Base-by-base conservation (phyloP, 2,329 filamentous ascomycete species). In the Periglandula ipomoeae region DNA sequence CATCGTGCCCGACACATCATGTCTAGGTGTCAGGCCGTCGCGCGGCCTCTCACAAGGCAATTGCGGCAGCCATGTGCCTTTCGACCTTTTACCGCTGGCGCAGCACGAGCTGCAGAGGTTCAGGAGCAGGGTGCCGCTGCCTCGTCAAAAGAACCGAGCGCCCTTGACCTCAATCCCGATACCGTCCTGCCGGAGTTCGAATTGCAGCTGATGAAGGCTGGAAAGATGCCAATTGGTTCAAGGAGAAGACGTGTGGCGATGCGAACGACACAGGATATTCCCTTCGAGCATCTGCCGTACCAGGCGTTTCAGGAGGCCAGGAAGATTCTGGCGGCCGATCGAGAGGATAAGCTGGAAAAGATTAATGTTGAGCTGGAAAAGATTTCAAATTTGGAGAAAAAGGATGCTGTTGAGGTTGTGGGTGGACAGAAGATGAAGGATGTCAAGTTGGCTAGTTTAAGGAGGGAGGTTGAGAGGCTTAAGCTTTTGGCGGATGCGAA, bases 301-400 rank as follows among this genome's bases (percentile, higher is more conserved):
- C 91, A 97, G 75, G 93, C 88, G 69, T 98, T 97, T 72, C 93
- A 98, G 70, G 90, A 96, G 71, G 93, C 93, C 37, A 81, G 90
- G 54, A 87, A 89, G 64, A 70, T 97, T 44, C 73, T 98, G 49
- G 76, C 82, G 47, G 80, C 79, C 48, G 93, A 98, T 65, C 81
- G 91, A 37, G 73, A 82, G 55, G 79, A 91, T 68, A 97, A 95
- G 72, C 59, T 97, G 45, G 71, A 75, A 52, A 73, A 83, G 60
- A 91, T 98, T 50, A 70, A 79, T 45, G 73, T 68, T 24, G 81
- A 88, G 66, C 70, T 82, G 45, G 74, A 74, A 51, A 81, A 84
- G 65, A 85, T 98, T 61, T 76, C 79, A 48, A 73, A 75, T 52
- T 66, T 94, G 41, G 74, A 84, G 65, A 76, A 74, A 26, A 73